Evolutionary conservation across 805 yeast genomes (phyloP).

Genomic region (Scheffersomyces stipitis): DNA sequence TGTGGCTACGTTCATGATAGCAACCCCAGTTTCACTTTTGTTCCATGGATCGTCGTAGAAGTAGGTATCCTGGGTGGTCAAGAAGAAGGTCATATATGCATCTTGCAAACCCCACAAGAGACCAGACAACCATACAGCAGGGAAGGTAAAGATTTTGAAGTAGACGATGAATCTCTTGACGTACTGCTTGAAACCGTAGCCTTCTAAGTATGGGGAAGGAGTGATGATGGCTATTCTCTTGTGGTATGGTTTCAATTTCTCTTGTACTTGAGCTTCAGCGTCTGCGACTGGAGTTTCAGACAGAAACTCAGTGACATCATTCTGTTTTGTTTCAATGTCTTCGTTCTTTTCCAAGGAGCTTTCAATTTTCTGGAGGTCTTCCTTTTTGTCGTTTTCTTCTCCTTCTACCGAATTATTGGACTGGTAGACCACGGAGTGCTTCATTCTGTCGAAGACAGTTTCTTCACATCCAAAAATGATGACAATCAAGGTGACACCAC

Average conservation of each 20-base stretch:
- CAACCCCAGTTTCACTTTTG: slow-evolving; percentile 34
- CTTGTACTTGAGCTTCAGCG: slow-evolving; percentile 4
- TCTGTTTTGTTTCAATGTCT: background rate
- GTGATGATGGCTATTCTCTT: slow-evolving; percentile 32
- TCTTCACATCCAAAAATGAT: slow-evolving; percentile 53
- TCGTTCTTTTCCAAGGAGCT: slow-evolving; percentile 5
- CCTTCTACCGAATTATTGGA: slow-evolving; percentile 4
- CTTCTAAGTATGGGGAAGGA: slow-evolving; percentile 33
- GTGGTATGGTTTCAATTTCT: slow-evolving; percentile 9
- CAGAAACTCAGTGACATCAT: background rate
- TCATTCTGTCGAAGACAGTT: slow-evolving; percentile 45
- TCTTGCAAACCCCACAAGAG: slow-evolving; percentile 42
- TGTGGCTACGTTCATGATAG: slow-evolving; percentile 40
- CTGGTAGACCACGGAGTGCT: slow-evolving; percentile 16
- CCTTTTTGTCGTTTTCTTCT: background rate
- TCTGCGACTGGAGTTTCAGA: slow-evolving; percentile 1
- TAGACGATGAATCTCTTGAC: slow-evolving; percentile 30
- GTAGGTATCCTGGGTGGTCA: slow-evolving; percentile 39
- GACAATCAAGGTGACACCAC: slow-evolving; percentile 41
- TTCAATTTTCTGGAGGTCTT: slow-evolving; percentile 3
- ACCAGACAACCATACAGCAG: slow-evolving; percentile 38
- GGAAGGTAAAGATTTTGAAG: slow-evolving; percentile 34
- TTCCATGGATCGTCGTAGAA: slow-evolving; percentile 35
- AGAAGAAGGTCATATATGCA: slow-evolving; percentile 37
- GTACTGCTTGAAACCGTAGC: slow-evolving; percentile 44